Conservation (phyloP, 2,329 filamentous ascomycete genomes). For the Trichoderma breve region DNA sequence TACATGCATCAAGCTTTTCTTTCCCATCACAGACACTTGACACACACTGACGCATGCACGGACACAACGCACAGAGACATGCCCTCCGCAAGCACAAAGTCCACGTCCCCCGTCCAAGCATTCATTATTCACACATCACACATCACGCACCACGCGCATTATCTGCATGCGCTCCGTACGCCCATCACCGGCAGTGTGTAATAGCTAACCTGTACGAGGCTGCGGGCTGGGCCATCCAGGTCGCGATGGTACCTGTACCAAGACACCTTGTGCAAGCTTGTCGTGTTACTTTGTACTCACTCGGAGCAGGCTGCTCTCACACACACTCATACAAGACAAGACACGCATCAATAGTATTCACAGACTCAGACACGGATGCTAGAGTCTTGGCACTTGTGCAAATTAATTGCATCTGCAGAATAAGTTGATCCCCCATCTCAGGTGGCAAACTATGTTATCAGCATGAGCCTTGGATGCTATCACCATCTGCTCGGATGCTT, state of each 20-base stretch:
- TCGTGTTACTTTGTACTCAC: not conserved
- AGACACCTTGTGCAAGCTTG: not conserved
- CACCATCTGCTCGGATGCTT: not conserved
- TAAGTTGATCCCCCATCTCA: not conserved
- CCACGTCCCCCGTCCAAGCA: not conserved
- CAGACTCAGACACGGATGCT: not conserved
- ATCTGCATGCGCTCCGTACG: constrained; percentile 22
- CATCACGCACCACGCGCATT: not conserved
- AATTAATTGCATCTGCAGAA: constrained; percentile 6
- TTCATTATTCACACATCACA: not conserved
- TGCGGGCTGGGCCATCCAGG: not conserved
- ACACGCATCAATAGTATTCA: not conserved
- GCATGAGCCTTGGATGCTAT: not conserved
- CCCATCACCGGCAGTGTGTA: not conserved
- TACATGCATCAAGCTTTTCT: not conserved
- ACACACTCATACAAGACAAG: not conserved
- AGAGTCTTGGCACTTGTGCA: not conserved
- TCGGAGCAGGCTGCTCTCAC: not conserved
- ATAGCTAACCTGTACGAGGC: constrained; percentile 21
- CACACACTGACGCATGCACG: not conserved
- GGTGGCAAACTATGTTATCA: constrained; percentile 2
- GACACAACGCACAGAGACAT: not conserved
- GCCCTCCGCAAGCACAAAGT: not conserved
- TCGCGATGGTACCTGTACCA: not conserved
- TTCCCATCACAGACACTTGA: not conserved